Conservation (phyloP, 176 grass and related monocot genomes). For the Alopecurus myosuroides region DNA sequence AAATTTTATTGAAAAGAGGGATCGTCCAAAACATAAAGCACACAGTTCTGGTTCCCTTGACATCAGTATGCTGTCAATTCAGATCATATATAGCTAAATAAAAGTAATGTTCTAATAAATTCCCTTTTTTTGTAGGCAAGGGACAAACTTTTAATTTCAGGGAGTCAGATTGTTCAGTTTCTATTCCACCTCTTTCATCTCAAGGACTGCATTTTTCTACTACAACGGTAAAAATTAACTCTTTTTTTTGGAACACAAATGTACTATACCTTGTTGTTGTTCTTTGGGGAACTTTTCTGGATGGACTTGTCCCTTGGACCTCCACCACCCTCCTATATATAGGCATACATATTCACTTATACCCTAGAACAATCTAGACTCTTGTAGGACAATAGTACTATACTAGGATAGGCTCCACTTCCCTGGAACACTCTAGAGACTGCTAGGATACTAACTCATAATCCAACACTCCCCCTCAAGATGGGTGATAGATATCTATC, state of each 20-base stretch:
- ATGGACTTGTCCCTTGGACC: no score
- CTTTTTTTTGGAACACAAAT: background rate
- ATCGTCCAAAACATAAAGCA: constrained; percentile 28
- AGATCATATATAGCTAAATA: background rate
- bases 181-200: constrained; percentile 21
- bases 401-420: no score
- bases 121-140: constrained; percentile 24
- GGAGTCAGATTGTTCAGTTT: constrained; percentile 6
- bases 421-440: no score
- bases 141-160: background rate
- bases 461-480: no score
- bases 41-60: constrained; percentile 20
- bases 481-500: no score
- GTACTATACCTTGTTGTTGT: background rate
- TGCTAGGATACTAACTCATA: no score
- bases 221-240: constrained; percentile 37
- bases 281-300: no score
- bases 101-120: constrained; percentile 12
- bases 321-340: no score
- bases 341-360: no score
- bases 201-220: constrained; percentile 29
- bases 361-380: no score
- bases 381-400: no score
- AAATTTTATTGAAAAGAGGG: constrained; percentile 13
- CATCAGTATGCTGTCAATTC: constrained; percentile 32